Evolutionary conservation across 441 rosid genomes (phyloP).

Genomic region (Manihot esculenta): DNA sequence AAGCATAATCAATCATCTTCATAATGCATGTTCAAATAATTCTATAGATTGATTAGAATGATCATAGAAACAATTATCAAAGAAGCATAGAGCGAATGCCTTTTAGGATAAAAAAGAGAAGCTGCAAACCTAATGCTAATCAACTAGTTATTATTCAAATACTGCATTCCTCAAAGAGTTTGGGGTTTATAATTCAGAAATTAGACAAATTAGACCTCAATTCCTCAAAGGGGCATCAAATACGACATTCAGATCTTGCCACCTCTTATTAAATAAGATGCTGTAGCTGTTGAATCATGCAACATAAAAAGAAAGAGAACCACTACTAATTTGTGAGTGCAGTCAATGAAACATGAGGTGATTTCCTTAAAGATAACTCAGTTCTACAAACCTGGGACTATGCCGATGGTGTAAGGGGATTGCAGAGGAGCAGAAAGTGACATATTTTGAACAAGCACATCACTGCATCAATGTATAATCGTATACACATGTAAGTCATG

Average conservation of each 20-base stretch:
- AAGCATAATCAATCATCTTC: not conserved
- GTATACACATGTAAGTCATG: slow-evolving; percentile 5
- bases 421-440: slow-evolving; percentile 52
- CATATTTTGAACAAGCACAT: slow-evolving; percentile 63
- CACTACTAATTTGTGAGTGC: too few species aligned
- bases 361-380: not conserved
- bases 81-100: not conserved
- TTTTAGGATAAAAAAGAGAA: not conserved
- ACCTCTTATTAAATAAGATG: not conserved
- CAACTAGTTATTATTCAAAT: too few species aligned
- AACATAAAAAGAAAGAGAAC: not conserved
- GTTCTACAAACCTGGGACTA: slow-evolving; percentile 71
- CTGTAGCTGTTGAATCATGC: too few species aligned
- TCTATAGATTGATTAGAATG: not conserved
- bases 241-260: too few species aligned
- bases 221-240: not conserved
- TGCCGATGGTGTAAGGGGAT: slow-evolving; percentile 69
- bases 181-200: too few species aligned
- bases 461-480: slow-evolving; percentile 39
- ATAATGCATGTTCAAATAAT: not conserved
- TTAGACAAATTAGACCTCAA: too few species aligned
- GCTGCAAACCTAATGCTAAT: too few species aligned
- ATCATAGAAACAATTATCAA: not conserved
- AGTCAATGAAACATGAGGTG: not conserved
- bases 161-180: too few species aligned